Evolutionary conservation across 768 basidiomycete species (phyloP).

Genomic region (Tulasnella sp.): DNA sequence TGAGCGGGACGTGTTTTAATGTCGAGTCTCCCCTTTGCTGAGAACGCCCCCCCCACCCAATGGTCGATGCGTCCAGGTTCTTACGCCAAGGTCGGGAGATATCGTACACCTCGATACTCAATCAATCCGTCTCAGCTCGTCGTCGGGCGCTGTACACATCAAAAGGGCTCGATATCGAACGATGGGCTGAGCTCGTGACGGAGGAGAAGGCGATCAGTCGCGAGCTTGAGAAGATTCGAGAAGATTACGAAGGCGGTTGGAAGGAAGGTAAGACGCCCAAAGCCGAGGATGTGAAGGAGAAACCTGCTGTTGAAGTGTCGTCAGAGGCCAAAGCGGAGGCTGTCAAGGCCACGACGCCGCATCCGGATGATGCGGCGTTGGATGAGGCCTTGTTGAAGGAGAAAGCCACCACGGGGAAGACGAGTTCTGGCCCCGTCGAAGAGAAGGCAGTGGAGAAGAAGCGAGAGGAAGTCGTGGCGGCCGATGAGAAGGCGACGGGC

Average conservation of each 20-base stretch:
- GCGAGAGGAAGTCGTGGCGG: conserved; percentile 1
- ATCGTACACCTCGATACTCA: conserved; percentile 51
- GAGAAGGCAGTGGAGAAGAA: conserved; percentile 4
- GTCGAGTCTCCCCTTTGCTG: too few species aligned
- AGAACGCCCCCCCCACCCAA: neutral
- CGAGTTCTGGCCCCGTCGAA: neutral
- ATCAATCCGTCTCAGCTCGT: conserved; percentile 45
- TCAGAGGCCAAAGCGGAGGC: conserved; percentile 19
- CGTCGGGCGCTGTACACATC: conserved; percentile 45
- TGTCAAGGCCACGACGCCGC: neutral
- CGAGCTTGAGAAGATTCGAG: conserved; percentile 47
- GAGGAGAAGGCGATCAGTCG: conserved; percentile 40
- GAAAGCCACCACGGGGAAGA: neutral
- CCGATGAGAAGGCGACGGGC: neutral
- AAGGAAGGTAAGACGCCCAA: conserved; percentile 28
- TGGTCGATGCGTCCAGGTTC: conserved; percentile 32
- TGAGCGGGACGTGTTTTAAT: conserved; percentile 20
- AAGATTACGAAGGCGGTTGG: conserved; percentile 46
- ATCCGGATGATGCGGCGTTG: neutral
- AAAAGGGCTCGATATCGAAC: conserved; percentile 49
- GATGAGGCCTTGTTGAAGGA: neutral
- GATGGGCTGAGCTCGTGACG: conserved; percentile 42
- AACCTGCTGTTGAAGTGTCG: neutral
- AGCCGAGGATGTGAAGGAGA: conserved; percentile 25
- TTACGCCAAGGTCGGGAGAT: conserved; percentile 52